Evolutionary conservation across 202 grass and related monocot genomes (phyloP).

Genomic region (Thinopyrum obtusiflorum): DNA sequence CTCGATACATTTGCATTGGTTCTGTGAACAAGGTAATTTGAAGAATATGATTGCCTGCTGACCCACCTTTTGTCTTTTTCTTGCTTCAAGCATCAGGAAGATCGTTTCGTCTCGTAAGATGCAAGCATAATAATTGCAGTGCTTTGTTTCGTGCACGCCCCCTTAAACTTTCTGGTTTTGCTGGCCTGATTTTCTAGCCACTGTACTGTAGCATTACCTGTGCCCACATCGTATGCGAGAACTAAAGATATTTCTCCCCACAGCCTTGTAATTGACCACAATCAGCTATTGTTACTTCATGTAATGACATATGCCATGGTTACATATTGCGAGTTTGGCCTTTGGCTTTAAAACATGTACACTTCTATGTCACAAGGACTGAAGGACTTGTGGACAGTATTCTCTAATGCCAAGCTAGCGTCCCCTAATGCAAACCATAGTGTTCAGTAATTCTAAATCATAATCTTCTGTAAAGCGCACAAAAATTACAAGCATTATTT

Average conservation of each 20-base stretch:
- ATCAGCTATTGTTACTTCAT: neutral
- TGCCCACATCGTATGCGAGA: neutral
- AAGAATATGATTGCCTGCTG: constrained; percentile 6
- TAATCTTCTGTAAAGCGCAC: neutral
- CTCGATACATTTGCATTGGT: constrained; percentile 88
- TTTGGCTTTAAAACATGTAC: constrained; percentile 31
- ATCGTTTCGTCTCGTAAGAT: neutral
- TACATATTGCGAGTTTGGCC: neutral
- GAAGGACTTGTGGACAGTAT: neutral
- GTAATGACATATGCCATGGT: neutral
- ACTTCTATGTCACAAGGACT: neutral
- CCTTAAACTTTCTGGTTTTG: constrained; percentile 13
- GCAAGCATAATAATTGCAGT: neutral
- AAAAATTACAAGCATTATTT: constrained; percentile 7
- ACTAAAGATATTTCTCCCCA: neutral
- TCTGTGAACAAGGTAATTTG: constrained; percentile 87
- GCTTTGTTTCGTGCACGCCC: neutral
- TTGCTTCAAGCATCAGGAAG: constrained; percentile 4
- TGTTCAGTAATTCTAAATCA: neutral
- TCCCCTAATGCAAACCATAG: neutral
- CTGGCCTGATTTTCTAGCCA: neutral
- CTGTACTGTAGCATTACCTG: constrained; percentile 3
- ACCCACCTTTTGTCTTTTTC: constrained; percentile 6
- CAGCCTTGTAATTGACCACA: neutral
- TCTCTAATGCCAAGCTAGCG: neutral